These are phyloP conservation scores for Saccharomyces jurei DNA, from an alignment of 805 yeast species.

Conservation along the genomic window DNA sequence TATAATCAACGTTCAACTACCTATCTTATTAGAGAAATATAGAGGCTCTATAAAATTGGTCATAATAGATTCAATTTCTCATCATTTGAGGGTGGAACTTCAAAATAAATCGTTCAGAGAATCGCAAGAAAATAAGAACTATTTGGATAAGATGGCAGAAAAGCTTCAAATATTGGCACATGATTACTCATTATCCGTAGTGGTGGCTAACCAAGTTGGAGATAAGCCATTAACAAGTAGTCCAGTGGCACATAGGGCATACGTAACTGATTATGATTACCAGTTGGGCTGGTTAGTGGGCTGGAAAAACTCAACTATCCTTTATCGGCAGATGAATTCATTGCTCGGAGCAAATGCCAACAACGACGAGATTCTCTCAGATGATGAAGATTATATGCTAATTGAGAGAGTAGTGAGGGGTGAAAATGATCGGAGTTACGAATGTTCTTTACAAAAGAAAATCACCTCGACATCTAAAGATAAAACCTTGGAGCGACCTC, in stretches of 20 bases:
- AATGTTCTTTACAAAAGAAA: not conserved
- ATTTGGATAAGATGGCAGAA: constrained; percentile 37
- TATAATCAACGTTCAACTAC: constrained; percentile 60
- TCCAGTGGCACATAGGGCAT: constrained; percentile 10
- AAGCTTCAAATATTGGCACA: constrained; percentile 44
- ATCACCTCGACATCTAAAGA: not conserved
- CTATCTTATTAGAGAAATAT: constrained; percentile 39
- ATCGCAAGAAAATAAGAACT: constrained; percentile 35
- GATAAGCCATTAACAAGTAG: constrained; percentile 35
- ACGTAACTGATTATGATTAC: constrained; percentile 40
- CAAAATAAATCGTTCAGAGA: constrained; percentile 32
- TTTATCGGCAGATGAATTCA: constrained; percentile 20
- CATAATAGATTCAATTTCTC: constrained; percentile 76
- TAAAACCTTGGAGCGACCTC: not conserved
- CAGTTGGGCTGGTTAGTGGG: constrained; percentile 71
- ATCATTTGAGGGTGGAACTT: constrained; percentile 63
- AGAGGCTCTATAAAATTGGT: constrained; percentile 42
- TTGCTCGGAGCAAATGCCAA: not conserved
- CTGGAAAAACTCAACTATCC: constrained; percentile 48
- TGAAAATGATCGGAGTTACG: not conserved
- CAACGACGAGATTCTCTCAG: constrained; percentile 19
- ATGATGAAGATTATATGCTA: constrained; percentile 24
- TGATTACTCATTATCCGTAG: constrained; percentile 46
- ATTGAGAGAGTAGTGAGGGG: constrained; percentile 14
- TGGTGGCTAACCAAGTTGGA: constrained; percentile 74